A percentile compares a stretch with the other conserved stretches of the same genome.
Evolutionary conservation across 352 stramenopile species (phyloP).

Genomic region (Phytophthora sp.): DNA sequence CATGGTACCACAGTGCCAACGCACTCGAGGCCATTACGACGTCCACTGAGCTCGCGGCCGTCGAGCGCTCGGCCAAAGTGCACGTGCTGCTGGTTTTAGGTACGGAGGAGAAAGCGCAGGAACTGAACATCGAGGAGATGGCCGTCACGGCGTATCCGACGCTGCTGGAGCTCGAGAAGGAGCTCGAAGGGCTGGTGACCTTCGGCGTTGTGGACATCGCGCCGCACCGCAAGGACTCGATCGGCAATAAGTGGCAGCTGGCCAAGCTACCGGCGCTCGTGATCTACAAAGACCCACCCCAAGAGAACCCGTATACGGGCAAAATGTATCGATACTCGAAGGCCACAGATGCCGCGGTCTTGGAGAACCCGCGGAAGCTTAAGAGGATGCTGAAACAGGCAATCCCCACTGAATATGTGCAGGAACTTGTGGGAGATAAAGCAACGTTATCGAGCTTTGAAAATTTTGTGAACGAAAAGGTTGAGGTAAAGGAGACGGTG

Average conservation of each 20-base stretch:
- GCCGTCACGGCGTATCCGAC: constrained; percentile 42
- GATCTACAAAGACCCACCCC: constrained; percentile 63
- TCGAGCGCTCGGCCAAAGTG: constrained; percentile 43
- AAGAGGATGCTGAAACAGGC: constrained; percentile 69
- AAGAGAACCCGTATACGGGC: constrained; percentile 79
- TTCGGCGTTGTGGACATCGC: constrained; percentile 55
- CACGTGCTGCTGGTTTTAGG: constrained; percentile 43
- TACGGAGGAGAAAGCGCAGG: constrained; percentile 23
- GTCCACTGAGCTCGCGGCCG: constrained; percentile 24
- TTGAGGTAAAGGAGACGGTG: constrained; percentile 26
- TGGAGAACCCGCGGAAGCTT: constrained; percentile 57
- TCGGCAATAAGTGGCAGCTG: constrained; percentile 66
- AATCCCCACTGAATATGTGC: constrained; percentile 61
- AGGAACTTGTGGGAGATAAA: constrained; percentile 31
- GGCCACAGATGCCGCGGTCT: constrained; percentile 36
- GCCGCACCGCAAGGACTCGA: constrained; percentile 32
- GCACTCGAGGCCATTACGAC: constrained; percentile 38
- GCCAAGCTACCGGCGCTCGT: constrained; percentile 54
- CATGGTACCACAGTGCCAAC: constrained; percentile 12
- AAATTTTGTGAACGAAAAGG: constrained; percentile 30
- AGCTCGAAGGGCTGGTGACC: constrained; percentile 49
- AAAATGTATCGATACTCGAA: constrained; percentile 62
- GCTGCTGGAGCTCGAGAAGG: constrained; percentile 45
- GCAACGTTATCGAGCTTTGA: constrained; percentile 32
- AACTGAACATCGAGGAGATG: constrained; percentile 35